Evolutionary conservation across 164 flowering plant species (phyloP), one percentile per base, ranked within the genome.

Genomic region (Malania oleifera): DNA sequence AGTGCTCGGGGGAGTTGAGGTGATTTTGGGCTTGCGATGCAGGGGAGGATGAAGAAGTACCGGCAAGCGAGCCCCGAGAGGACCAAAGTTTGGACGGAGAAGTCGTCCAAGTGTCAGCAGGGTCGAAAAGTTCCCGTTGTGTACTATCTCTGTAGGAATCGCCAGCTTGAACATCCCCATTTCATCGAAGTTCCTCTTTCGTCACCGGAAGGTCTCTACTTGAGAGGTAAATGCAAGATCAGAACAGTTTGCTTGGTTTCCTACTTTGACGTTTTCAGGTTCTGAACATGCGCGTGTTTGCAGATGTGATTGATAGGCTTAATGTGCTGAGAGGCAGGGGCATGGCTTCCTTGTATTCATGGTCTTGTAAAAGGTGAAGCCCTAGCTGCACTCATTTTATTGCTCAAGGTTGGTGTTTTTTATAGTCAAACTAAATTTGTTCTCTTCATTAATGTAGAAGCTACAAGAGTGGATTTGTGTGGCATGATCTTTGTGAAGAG

Each of bases 91-190:
- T 80, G 93, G 95, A 80, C 73, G 19, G 91, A 86, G 73, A 81
- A 75, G 60, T 86, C 95, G 9, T 85, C 89, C 0, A 86, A 81
- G 73, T 85, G 81, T 54, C 80, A 70, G 12, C 81, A 75, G 69
- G 61, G 64, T 63, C 66, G 79, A 29, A 95, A 73, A 56, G 91
- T 88, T n/a, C 77, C 89, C 0, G 96, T 95, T 35, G 85, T 95
- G 48, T 95, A 95, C 66, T 95, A 95, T 61, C 78, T 91, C 11
- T 86, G 83, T 61, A 68, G 93, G 26, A 91, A 88, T 69, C 78
- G 83, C 3, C 96, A 87, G 69, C 93, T 95, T 1, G 99, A 95
- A 69, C 99, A 95, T 64, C 99, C 97, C 27, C 99, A 95, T 72
- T 91, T 90, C 75, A 87, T 95, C 39, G 97, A 95, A 59, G 95